phyloP scores from a whole-genome alignment of 1,284 basidiomycete species.

The Coniophora puteana region DNA sequence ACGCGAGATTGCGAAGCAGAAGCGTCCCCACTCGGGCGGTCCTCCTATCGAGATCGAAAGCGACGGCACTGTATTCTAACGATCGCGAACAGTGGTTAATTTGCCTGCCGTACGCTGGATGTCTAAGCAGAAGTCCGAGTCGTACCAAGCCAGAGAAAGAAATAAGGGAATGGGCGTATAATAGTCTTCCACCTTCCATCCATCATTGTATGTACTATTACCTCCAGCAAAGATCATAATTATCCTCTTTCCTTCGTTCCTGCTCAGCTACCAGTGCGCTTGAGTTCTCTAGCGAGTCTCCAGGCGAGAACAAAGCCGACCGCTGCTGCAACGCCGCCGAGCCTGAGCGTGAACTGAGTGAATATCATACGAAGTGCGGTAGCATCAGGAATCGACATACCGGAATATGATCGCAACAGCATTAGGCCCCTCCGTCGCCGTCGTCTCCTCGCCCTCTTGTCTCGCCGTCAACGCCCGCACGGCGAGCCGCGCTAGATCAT shows the following conservation, averaged over 20 bases:
- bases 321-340: conserved; percentile 71
- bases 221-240: conserved; percentile 22
- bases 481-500: conserved; percentile 15
- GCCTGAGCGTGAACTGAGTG: conserved; percentile 31
- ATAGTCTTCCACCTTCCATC: neutral
- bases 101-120: too few species aligned
- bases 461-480: neutral
- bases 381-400: conserved; percentile 35
- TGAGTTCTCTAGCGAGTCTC: conserved; percentile 58
- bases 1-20: conserved; percentile 82
- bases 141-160: too few species aligned
- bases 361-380: neutral
- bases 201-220: neutral
- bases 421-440: conserved; percentile 38
- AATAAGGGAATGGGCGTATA: too few species aligned
- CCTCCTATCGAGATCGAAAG: conserved; percentile 88
- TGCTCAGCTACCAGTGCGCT: too few species aligned
- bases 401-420: conserved; percentile 78
- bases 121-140: too few species aligned
- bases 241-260: too few species aligned
- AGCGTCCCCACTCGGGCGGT: conserved; percentile 70
- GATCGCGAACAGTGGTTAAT: conserved; percentile 4
- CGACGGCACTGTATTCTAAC: conserved; percentile 80
- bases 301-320: conserved; percentile 70
- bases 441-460: neutral